Evolutionary conservation across 176 grass and related monocot genomes (phyloP), one percentile per base, ranked within the genome.

Genomic region (Triticum turgidum): DNA sequence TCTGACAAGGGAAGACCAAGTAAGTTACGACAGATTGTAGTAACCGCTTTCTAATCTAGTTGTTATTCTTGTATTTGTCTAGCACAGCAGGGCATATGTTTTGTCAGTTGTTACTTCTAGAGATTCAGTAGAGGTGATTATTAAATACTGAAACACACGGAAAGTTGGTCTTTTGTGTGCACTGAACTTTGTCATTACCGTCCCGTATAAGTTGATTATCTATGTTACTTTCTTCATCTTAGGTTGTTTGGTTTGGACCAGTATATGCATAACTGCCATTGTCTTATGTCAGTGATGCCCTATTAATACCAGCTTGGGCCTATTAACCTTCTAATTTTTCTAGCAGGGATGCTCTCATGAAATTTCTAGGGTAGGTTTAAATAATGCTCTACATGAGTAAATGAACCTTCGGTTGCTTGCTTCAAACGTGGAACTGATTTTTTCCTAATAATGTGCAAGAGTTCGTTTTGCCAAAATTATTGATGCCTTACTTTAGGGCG

Each of bases 1-100:
- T 27, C 83, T 98, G 51, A 98, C 95, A 77, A 93, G 87, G 84
- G 95, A 95, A 90, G 93, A 98, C 14, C 95, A 98, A 93, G 95
- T 98, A 66, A 73, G 1, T 58, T 63, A 32, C 1, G 58, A 76
- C 35, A 81, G 49, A 83, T 49, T 42, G 2, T 12, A 85, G 9
- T 61, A 69, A 42, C 22, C 9, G 20, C 6, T 5, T 24, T 85
- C 25, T 69, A 7, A 69, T 68, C n/a, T 35, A 67, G 24, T 56
- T 44, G 5, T 5, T 17, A 35, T 68, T 69, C 35, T 49, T 82
- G 24, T 69, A 52, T 69, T 67, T 64, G 1, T 64, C 6, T 73
- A 44, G 2, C 38, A 69, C 20, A 84, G 30, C 52, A 49, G 29
- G 41, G 65, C 39, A 2, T 5, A 1, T 56, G 11, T 45, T 47